Evolutionary conservation across 2,329 filamentous ascomycete species (phyloP).

Genomic region (Colletotrichum shisoi): DNA sequence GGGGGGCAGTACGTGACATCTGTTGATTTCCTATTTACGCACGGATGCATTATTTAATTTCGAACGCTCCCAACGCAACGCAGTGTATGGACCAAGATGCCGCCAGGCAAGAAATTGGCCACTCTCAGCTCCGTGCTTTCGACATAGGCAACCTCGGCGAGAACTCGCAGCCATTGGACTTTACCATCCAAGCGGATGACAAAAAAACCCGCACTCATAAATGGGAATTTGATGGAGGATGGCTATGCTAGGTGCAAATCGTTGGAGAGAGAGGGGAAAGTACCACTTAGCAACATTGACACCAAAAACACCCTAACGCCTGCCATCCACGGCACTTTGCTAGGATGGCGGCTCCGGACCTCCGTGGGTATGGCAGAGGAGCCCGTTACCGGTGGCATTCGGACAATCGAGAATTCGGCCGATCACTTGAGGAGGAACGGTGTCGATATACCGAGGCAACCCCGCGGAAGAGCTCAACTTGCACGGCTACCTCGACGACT

Average conservation of each 20-base stretch:
- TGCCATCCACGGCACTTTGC: conserved; percentile 55
- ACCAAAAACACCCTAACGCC: no score
- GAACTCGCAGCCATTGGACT: conserved; percentile 45
- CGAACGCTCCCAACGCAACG: no score
- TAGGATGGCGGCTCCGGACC: conserved; percentile 74
- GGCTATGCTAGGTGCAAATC: no score
- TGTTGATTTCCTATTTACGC: no score
- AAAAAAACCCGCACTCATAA: no score
- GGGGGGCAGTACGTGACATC: no score
- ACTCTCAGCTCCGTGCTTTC: conserved; percentile 67
- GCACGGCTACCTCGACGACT: conserved; percentile 62
- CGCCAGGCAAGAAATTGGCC: conserved; percentile 58
- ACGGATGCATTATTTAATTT: no score
- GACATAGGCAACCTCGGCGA: conserved; percentile 44
- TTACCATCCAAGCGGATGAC: no score
- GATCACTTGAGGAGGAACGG: conserved; percentile 65
- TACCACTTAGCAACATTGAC: no score
- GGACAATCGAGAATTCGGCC: conserved; percentile 71
- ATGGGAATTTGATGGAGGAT: no score
- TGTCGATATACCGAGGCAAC: conserved; percentile 67
- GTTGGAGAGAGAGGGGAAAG: no score
- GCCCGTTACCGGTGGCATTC: conserved; percentile 57
- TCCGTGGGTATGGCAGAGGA: conserved; percentile 72
- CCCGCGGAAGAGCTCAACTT: conserved; percentile 77
- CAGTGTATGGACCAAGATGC: conserved; percentile 64